phyloP scores from a whole-genome alignment of 352 stramenopile species.

The Phytophthora macrochlamydospora region DNA sequence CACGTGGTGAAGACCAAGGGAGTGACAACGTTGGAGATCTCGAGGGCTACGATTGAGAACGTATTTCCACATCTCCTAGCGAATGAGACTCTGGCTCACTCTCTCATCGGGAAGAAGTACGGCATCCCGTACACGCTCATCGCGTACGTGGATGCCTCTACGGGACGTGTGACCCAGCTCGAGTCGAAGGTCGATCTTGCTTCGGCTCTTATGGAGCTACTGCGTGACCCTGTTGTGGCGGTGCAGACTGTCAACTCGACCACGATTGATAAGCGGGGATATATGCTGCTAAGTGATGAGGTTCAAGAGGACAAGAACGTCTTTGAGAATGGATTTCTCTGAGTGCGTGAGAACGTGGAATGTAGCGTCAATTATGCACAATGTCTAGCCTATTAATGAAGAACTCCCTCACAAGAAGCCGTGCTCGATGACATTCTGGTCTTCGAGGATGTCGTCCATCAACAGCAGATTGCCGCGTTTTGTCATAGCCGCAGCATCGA shows the following conservation, averaged over 20 bases:
- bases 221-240: constrained; percentile 43
- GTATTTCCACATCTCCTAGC: constrained; percentile 53
- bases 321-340: constrained; percentile 45
- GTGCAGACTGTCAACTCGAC: constrained; percentile 44
- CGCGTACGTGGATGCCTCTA: constrained; percentile 30
- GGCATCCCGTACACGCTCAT: constrained; percentile 42
- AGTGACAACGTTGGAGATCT: constrained; percentile 41
- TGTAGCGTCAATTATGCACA: too few relatives aligned
- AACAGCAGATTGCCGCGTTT: constrained; percentile 41
- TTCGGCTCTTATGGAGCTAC: constrained; percentile 37
- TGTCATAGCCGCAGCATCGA: constrained; percentile 45
- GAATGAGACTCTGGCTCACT: constrained; percentile 49
- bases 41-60: constrained; percentile 34
- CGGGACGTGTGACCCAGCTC: constrained; percentile 45
- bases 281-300: constrained; percentile 29
- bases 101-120: constrained; percentile 51
- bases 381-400: too few relatives aligned
- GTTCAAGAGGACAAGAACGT: constrained; percentile 41
- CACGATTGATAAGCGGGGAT: constrained; percentile 41
- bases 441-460: constrained; percentile 30
- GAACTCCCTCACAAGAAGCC: constrained; percentile 25
- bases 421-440: constrained; percentile 44
- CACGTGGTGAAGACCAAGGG: constrained; percentile 37
- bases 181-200: constrained; percentile 51
- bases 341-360: background rate